phyloP scores from a whole-genome alignment of 257 asterid genomes.

The Apocynum venetum region DNA sequence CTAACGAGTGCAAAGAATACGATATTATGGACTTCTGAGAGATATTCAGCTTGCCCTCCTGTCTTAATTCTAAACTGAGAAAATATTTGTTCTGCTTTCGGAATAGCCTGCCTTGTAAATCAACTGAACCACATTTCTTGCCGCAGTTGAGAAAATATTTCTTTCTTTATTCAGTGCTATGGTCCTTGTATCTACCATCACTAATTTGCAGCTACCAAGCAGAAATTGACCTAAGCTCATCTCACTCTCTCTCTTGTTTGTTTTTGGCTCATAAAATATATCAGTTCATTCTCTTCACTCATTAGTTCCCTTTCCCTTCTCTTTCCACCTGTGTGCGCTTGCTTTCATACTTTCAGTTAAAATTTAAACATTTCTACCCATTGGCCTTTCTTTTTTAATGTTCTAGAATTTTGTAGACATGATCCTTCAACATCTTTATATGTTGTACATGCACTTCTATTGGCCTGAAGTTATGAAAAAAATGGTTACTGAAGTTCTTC shows the following conservation, averaged over 20 bases:
- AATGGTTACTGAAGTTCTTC: not conserved
- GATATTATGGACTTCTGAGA: not conserved
- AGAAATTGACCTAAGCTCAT: not conserved
- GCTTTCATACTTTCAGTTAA: not conserved
- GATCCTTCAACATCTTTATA: not conserved
- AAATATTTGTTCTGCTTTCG: too few species aligned
- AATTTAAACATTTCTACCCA: not conserved
- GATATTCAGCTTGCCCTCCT: not conserved
- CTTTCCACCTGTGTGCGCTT: not conserved
- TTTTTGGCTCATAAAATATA: not conserved
- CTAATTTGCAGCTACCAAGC: not conserved
- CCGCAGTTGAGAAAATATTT: not conserved
- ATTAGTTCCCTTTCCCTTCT: not conserved
- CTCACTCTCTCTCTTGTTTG: too few species aligned
- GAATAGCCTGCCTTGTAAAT: not conserved
- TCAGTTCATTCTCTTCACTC: too few species aligned
- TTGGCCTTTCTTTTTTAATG: not conserved
- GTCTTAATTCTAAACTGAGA: too few species aligned
- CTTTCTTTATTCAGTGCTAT: not conserved
- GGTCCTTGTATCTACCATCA: not conserved
- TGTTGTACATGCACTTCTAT: not conserved
- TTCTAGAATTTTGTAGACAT: not conserved
- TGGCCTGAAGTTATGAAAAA: not conserved
- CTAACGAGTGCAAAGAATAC: not conserved
- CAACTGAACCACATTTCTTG: not conserved